Conservation (phyloP, 768 basidiomycete genomes). For the Russula vinacea region DNA sequence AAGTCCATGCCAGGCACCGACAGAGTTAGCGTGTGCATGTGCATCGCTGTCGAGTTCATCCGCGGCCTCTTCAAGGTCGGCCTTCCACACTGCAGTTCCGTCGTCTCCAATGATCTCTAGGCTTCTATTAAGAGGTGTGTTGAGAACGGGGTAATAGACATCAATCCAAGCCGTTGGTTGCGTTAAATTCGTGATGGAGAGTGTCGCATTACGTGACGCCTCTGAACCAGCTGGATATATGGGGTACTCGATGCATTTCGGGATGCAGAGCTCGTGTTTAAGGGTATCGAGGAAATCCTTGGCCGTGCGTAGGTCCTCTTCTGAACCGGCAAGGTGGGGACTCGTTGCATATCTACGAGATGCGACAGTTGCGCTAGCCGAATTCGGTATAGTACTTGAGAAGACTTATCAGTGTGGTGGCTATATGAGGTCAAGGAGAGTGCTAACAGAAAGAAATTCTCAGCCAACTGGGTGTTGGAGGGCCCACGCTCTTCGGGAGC, state of each 20-base stretch:
- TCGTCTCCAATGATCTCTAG: constrained; percentile 62
- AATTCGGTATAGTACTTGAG: constrained; percentile 50
- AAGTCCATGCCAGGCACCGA: constrained; percentile 85
- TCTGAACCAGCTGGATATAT: constrained; percentile 69
- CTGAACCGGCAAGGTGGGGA: constrained; percentile 62
- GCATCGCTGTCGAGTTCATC: constrained; percentile 74
- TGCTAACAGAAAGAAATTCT: constrained; percentile 47
- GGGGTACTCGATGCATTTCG: constrained; percentile 43
- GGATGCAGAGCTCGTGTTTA: constrained; percentile 59
- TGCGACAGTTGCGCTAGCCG: constrained; percentile 47
- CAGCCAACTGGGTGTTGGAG: constrained; percentile 40
- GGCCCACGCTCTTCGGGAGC: constrained; percentile 25
- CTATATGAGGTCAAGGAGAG: neutral
- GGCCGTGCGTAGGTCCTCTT: constrained; percentile 57
- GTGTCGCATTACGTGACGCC: constrained; percentile 64
- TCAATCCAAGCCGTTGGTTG: constrained; percentile 77
- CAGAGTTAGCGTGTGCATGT: constrained; percentile 56
- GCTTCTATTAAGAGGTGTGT: constrained; percentile 67
- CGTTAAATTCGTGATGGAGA: constrained; percentile 44
- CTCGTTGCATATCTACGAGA: constrained; percentile 52
- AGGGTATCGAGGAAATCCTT: constrained; percentile 64
- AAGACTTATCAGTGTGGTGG: neutral
- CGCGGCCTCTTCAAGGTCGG: constrained; percentile 70
- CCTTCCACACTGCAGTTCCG: constrained; percentile 58
- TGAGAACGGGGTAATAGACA: constrained; percentile 84